Evolutionary conservation across 2,329 filamentous ascomycete species (phyloP).

Genomic region (Hypoxylon sp.): DNA sequence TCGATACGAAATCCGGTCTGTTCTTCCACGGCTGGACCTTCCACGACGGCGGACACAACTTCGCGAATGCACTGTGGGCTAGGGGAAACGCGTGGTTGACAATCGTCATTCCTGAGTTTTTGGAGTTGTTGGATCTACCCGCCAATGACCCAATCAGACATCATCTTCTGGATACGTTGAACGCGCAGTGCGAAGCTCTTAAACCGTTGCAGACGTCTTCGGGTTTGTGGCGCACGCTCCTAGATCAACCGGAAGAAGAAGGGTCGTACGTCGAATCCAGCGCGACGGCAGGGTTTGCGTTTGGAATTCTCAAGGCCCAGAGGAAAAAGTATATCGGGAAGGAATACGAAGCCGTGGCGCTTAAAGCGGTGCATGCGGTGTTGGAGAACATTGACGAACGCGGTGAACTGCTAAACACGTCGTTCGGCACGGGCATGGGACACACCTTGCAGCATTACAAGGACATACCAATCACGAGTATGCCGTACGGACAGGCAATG

Average conservation of each 20-base stretch:
- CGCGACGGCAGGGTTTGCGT: conserved; percentile 84
- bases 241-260: conserved; percentile 73
- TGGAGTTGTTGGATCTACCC: conserved; percentile 75
- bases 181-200: conserved; percentile 76
- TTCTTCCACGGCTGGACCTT: conserved; percentile 90
- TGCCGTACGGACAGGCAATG: conserved; percentile 89
- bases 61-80: conserved; percentile 68
- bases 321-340: conserved; percentile 75
- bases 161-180: conserved; percentile 71
- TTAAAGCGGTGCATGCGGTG: conserved; percentile 75
- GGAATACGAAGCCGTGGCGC: conserved; percentile 70
- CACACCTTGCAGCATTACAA: conserved; percentile 79
- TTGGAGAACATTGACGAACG: conserved; percentile 72
- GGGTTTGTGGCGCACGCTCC: conserved; percentile 80
- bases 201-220: conserved; percentile 67
- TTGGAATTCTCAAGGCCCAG: conserved; percentile 79
- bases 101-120: conserved; percentile 84
- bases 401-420: conserved; percentile 79
- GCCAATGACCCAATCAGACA: conserved; percentile 71
- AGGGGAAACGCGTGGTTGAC: conserved; percentile 80
- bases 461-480: conserved; percentile 79
- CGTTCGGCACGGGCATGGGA: conserved; percentile 85
- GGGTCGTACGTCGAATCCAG: conserved; percentile 82
- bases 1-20: conserved; percentile 76
- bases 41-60: conserved; percentile 72